phyloP scores from a whole-genome alignment of 306 rosid genomes.

The Acacia crassicarpa region DNA sequence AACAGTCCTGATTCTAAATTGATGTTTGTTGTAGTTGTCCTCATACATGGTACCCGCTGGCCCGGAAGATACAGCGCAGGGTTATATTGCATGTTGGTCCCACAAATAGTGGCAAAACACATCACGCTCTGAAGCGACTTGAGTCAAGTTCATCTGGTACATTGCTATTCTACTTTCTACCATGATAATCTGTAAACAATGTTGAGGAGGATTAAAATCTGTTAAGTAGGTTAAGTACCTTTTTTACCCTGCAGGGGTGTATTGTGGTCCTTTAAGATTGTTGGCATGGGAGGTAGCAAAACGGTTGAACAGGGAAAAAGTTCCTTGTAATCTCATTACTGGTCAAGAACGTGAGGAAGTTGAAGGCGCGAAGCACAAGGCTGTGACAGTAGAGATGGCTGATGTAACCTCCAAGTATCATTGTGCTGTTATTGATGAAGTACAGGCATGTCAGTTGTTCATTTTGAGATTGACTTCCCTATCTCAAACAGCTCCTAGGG shows the following conservation, averaged over 20 bases:
- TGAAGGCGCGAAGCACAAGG: conserved; percentile 86
- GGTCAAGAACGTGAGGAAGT: conserved; percentile 91
- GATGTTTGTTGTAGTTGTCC: conserved; percentile 58
- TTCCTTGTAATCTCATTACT: conserved; percentile 83
- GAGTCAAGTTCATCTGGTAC: conserved; percentile 85
- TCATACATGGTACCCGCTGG: conserved; percentile 94
- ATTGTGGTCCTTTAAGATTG: conserved; percentile 96
- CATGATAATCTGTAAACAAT: conserved; percentile 16
- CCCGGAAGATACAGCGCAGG: conserved; percentile 74
- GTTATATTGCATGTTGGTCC: conserved; percentile 95
- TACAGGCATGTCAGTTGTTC: conserved; percentile 67
- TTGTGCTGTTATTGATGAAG: conserved; percentile 92
- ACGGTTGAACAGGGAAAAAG: conserved; percentile 87
- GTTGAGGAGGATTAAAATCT: conserved; percentile 14
- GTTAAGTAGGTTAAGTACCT: conserved; percentile 13
- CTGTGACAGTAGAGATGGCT: conserved; percentile 98
- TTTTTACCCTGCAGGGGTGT: conserved; percentile 68
- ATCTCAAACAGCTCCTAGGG: conserved; percentile 19
- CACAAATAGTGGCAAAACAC: conserved; percentile 93
- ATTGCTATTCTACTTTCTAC: conserved; percentile 23
- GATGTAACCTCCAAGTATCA: conserved; percentile 67
- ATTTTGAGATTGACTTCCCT: conserved; percentile 31
- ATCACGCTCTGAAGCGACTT: conserved; percentile 82
- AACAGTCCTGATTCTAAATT: conserved; percentile 18
- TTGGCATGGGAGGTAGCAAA: conserved; percentile 97